phyloP scores from a whole-genome alignment of 768 basidiomycete species.

The Collybia nuda region DNA sequence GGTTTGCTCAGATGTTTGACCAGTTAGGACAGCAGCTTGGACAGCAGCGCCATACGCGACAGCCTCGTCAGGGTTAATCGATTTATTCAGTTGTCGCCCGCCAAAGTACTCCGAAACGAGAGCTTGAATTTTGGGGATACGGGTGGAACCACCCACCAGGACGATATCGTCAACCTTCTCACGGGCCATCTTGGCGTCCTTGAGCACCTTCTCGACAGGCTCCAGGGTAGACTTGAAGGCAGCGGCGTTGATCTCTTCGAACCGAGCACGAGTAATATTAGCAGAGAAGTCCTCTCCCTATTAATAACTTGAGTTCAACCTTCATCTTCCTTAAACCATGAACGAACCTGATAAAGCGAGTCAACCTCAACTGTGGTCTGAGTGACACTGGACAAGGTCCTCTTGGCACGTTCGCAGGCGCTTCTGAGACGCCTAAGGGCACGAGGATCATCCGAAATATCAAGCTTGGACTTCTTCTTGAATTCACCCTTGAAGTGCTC shows the following conservation, averaged over 20 bases:
- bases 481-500: conserved; percentile 99
- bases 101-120: conserved; percentile 99
- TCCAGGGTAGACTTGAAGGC: conserved; percentile 98
- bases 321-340: neutral
- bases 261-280: conserved; percentile 98
- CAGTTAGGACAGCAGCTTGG: conserved; percentile 98
- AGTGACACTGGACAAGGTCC: conserved; percentile 95
- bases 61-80: conserved; percentile 99
- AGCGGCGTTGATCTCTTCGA: conserved; percentile 97
- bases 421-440: conserved; percentile 93
- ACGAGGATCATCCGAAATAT: conserved; percentile 96
- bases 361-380: conserved; percentile 99
- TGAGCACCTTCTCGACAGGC: conserved; percentile 98
- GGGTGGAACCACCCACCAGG: conserved; percentile 98
- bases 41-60: conserved; percentile 99
- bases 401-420: conserved; percentile 99
- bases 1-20: conserved; percentile 98
- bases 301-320: too few species aligned
- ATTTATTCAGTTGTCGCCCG: conserved; percentile 98
- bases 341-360: conserved; percentile 86
- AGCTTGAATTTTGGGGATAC: conserved; percentile 98
- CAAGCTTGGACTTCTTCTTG: conserved; percentile 95
- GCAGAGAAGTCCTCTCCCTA: conserved; percentile 98
- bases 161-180: conserved; percentile 99
- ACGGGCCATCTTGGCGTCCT: conserved; percentile 97